Conservation (phyloP, 106 monocot genomes). For the Dioscorea dumetorum region DNA sequence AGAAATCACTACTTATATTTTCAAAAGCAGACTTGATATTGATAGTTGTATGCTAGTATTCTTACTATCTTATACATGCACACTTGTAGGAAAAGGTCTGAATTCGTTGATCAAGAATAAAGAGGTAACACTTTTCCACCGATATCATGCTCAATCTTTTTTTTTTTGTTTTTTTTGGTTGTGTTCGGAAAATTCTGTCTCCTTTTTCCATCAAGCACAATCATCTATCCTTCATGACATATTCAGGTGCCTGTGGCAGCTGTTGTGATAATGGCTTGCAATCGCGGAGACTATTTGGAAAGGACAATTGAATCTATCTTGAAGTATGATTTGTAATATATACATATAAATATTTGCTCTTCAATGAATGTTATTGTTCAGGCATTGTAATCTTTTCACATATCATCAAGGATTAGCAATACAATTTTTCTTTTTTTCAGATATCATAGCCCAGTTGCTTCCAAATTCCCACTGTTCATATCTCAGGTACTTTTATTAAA, state of each 20-base stretch:
- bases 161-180: background rate
- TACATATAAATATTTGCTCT: too few species aligned
- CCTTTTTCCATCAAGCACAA: background rate
- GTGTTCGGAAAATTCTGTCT: background rate
- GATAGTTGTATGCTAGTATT: too few species aligned
- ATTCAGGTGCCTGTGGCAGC: conserved; percentile 77
- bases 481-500: conserved; percentile 53
- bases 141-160: background rate
- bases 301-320: conserved; percentile 80
- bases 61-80: too few species aligned
- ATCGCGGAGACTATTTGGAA: conserved; percentile 86
- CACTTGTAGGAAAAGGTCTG: conserved; percentile 32
- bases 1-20: too few species aligned
- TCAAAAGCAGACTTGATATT: too few species aligned
- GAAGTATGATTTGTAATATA: conserved; percentile 51
- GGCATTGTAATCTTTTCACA: background rate
- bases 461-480: conserved; percentile 88
- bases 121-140: conserved; percentile 26
- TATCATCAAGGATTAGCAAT: background rate
- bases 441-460: conserved; percentile 71
- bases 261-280: conserved; percentile 97
- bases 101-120: conserved; percentile 16
- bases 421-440: conserved; percentile 30
- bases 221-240: conserved; percentile 6
- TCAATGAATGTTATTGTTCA: background rate